Percentiles rank a stretch among this genome's conserved stretches.
Evolutionary conservation across 2,329 filamentous ascomycete genomes (phyloP).

Genomic region (Botryosphaeria dothidea): DNA sequence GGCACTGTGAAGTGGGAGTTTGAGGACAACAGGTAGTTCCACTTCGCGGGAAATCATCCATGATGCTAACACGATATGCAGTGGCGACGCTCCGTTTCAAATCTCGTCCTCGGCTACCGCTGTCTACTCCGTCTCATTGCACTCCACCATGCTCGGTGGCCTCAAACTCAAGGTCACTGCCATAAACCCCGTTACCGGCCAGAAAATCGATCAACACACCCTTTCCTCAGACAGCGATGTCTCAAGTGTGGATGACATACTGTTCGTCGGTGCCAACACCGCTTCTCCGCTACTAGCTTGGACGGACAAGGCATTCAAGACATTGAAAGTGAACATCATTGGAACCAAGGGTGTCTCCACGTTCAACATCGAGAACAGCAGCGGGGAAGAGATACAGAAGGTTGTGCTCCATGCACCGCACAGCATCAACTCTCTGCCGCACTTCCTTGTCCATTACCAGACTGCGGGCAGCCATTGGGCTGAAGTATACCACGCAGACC

Average conservation of each 20-base stretch:
- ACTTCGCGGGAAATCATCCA: not conserved
- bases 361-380: conserved; percentile 44
- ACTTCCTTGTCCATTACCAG: conserved; percentile 83
- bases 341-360: conserved; percentile 47
- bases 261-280: conserved; percentile 75
- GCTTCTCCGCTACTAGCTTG: conserved; percentile 74
- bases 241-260: conserved; percentile 61
- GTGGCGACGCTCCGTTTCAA: conserved; percentile 72
- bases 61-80: conserved; percentile 37
- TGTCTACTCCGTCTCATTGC: conserved; percentile 76
- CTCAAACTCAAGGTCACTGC: conserved; percentile 76
- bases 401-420: conserved; percentile 73
- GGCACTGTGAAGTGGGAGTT: conserved; percentile 80
- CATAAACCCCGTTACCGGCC: conserved; percentile 72
- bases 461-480: conserved; percentile 73
- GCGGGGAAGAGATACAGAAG: conserved; percentile 45
- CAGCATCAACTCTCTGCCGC: conserved; percentile 68
- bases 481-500: conserved; percentile 80
- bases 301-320: conserved; percentile 64
- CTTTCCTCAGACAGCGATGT: conserved; percentile 76
- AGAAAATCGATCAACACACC: conserved; percentile 68
- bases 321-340: conserved; percentile 71
- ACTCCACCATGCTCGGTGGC: conserved; percentile 64
- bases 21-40: conserved; percentile 57
- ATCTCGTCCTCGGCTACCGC: conserved; percentile 68